Evolutionary conservation across 768 basidiomycete species (phyloP), one percentile per base, ranked within the genome.

Genomic region (Scleroderma bovista): DNA sequence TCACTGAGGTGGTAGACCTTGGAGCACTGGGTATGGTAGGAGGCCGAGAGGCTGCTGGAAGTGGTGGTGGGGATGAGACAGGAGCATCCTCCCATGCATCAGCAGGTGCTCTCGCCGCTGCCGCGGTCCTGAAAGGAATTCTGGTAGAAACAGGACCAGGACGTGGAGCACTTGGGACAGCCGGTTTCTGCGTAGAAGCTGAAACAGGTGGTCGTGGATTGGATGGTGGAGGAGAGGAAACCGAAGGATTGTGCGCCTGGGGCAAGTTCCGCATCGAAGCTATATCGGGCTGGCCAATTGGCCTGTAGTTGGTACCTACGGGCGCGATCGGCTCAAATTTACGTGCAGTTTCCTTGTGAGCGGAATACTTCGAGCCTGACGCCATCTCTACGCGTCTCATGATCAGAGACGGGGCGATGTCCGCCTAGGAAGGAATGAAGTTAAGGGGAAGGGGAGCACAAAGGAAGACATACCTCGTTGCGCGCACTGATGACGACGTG

Each of bases 311-410:
- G 1, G 86, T 83, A 10, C 89, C 86, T 4, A 87, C 86, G 16
- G 92, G 88, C 0, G 85, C 78, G 56, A 94, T 93, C 5, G 88
- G 86, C 55, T 91, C 86, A 47, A 75, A 75, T 59, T 78, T 83
- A 50, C 86, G 81, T 0, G 86, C 65, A n/a, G 73, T 67, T 59
- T 93, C 89, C 44, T 85, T 84, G 59, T 93, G 92, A 1, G 81
- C 75, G 3, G 88, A 86, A 67, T 98, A 98, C 59, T 81, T 90
- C 0, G 91, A 81, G n/a, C 93, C 93, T 12, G 89, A 93, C 10
- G 91, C 86, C 16, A 86, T 83, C 72, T 86, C 84, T n/a, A 95
- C 81, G 39, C 88, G 81, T 51, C 82, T 81, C 82, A 90, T 89
- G 68, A 97, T 90, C 45, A 87, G 64, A 0, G 75, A 71, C 0